Base-by-base conservation (phyloP, 805 yeast genomes). In the Candida alai region DNA sequence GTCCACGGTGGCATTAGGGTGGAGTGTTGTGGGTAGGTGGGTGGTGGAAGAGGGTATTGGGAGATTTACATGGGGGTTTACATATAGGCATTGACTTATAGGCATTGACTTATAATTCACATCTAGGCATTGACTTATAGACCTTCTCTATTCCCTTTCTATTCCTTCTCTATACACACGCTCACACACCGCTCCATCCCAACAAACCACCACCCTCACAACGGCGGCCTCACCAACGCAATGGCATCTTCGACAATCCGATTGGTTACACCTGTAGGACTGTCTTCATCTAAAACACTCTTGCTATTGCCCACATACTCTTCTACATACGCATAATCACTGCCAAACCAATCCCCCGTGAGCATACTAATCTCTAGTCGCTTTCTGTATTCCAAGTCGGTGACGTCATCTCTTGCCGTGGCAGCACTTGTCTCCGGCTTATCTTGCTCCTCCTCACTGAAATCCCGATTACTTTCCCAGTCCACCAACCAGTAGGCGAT, bases 311-410 rank as follows among this genome's bases (percentile, higher is more conserved):
- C 38, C 26, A 66, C 29, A 39, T 56, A 66, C 27, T 45, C 40
- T 36, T 51, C 44, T 6, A 57, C 68, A 29, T 49, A 51, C 5
- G 43, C 36, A 60, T 65, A 63, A 24, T 65, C 70, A 26, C 68
- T 55, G 3, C 69, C 73, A 34, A 59, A 63, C 71, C 71, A 66
- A 36, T 62, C 70, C 2, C 68, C 73, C 1, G 64, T 54, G 10
- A 66, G 48, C 43, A 63, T 57, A 30, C 49, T 50, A 12, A 64
- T 48, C 28, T 60, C 59, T 7, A 55, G 24, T 18, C 51, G 37
- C 15, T 52, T 48, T 16, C 42, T 42, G 24, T 37, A 34, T n/a
- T 48, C 51, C 7, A 28, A 17, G 11, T 24, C 33, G 13, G 34
- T 39, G 4, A 20, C 39, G 16, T 17, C 23, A 4, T 35, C 37